Percentiles rank a stretch among this genome's conserved stretches.
Conservation (phyloP, 2,329 filamentous ascomycete genomes). For the Ascosphaera apis region DNA sequence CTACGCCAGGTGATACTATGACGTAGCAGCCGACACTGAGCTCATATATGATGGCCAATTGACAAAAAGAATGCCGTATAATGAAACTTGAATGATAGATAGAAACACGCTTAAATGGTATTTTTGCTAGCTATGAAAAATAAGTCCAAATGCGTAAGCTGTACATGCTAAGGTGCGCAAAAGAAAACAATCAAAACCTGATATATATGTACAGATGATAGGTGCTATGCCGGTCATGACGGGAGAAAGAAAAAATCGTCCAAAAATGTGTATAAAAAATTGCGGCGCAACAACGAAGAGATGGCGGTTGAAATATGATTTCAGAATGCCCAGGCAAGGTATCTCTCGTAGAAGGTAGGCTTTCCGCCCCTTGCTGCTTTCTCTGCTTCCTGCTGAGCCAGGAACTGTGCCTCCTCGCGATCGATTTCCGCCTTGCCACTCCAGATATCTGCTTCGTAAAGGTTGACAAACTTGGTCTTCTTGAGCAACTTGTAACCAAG, state of each 20-base stretch:
- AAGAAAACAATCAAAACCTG: too few species aligned
- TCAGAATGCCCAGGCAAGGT: background rate
- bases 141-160: too few species aligned
- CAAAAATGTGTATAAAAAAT: background rate
- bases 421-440: slow-evolving; percentile 10
- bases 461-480: slow-evolving; percentile 6
- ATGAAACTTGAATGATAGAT: too few species aligned
- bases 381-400: slow-evolving; percentile 54
- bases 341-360: background rate
- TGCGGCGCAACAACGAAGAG: background rate
- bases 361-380: slow-evolving; percentile 23
- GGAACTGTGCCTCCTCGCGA: slow-evolving; percentile 43
- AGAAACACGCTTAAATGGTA: background rate
- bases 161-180: too few species aligned
- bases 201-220: background rate
- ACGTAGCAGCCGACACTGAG: too few species aligned
- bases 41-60: too few species aligned
- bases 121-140: background rate
- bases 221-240: background rate
- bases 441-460: slow-evolving; percentile 8
- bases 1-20: too few species aligned
- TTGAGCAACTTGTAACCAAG: slow-evolving; percentile 11
- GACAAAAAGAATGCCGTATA: too few species aligned
- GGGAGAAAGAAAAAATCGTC: background rate
- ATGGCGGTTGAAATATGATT: too few species aligned